Conservation (phyloP, 768 basidiomycete species). For the Mycena albidolilacea region DNA sequence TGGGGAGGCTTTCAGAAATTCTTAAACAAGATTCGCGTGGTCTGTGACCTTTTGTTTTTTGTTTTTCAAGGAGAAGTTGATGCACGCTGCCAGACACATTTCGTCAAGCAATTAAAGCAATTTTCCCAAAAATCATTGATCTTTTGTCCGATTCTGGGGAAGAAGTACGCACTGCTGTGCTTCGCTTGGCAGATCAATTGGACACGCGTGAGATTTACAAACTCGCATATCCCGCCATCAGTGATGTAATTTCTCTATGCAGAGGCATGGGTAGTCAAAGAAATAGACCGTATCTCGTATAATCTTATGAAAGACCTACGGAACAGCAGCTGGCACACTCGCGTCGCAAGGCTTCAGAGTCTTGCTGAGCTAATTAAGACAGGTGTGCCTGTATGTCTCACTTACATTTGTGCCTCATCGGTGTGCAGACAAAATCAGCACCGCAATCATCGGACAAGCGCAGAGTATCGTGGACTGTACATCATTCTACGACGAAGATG, state of each 20-base stretch:
- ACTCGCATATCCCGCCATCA: neutral
- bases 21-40: neutral
- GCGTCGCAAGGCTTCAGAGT: neutral
- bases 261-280: neutral
- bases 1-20: constrained; percentile 6
- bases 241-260: neutral
- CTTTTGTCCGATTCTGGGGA: constrained; percentile 3
- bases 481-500: neutral
- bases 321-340: neutral
- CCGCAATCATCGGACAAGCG: neutral
- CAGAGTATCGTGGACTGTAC: neutral
- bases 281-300: neutral
- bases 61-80: neutral
- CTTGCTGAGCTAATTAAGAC: neutral
- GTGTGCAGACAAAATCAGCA: neutral
- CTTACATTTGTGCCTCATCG: neutral
- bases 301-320: neutral
- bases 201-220: neutral
- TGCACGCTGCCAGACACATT: constrained; percentile 4
- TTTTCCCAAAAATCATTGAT: neutral
- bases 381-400: neutral
- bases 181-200: neutral
- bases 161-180: constrained; percentile 2
- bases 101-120: neutral
- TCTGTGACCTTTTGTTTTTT: neutral